Percentiles rank a stretch among this genome's conserved stretches.
Conservation (phyloP, 306 rosid genomes). For the Cucumis cinereus region DNA sequence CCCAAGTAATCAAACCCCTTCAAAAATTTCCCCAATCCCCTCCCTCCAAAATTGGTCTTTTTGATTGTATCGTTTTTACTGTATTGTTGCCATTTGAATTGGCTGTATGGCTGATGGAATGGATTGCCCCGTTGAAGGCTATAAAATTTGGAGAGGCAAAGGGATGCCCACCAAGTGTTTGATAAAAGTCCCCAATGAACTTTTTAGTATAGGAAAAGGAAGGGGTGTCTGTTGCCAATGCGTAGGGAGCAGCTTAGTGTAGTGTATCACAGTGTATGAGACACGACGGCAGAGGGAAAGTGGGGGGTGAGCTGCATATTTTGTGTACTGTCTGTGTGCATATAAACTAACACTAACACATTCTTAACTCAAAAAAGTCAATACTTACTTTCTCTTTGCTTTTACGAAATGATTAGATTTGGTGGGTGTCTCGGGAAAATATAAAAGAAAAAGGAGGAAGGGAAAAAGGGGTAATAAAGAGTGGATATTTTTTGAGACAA, state of each 20-base stretch:
- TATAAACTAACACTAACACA: not conserved
- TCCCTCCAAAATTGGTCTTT: not conserved
- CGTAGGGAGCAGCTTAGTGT: not conserved
- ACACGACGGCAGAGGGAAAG: not conserved
- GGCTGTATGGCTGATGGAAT: not conserved
- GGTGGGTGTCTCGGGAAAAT: conserved; percentile 14
- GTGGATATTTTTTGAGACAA: conserved; percentile 6
- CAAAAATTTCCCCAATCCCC: not conserved
- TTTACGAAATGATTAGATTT: conserved; percentile 11
- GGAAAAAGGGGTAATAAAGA: not conserved
- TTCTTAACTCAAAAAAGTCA: not conserved
- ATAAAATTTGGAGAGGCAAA: not conserved
- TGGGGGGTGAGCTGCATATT: not conserved
- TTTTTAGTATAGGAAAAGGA: not conserved
- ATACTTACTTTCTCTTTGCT: not conserved
- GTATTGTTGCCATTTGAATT: not conserved
- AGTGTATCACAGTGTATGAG: not conserved
- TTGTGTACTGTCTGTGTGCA: not conserved
- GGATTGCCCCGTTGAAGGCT: not conserved
- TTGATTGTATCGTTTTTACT: not conserved
- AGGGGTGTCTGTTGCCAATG: not conserved
- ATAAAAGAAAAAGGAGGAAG: not conserved
- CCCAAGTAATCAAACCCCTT: conserved; percentile 3
- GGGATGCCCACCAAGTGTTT: not conserved
- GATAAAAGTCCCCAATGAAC: not conserved